Base-by-base conservation (phyloP, 2,329 filamentous ascomycete species). In the Ceratocystis eucalypticola region DNA sequence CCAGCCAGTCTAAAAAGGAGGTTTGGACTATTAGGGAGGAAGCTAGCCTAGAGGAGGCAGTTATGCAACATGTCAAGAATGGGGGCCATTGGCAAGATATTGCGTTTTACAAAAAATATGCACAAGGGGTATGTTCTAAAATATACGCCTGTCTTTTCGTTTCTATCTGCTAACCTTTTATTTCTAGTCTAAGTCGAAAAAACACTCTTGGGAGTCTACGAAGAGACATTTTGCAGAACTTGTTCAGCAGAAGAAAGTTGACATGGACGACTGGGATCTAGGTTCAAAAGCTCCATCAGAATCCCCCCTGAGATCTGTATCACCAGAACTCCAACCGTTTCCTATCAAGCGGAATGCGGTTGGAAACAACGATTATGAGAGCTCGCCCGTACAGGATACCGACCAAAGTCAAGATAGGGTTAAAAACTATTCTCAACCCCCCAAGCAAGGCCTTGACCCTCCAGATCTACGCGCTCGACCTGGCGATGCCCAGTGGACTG, bases 1-100 rank as follows among this genome's bases (percentile, higher is more conserved):
- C 67, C 17, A 64, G 59, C 17, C 50, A 55, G 22, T 62, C 65
- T 17, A 68, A 68, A 30, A 65, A 41, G 17, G n/a, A 57, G 30
- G 10, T 66, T 30, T 68, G 64, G 61, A 65, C 64, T 41, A 33
- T 68, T 8, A 53, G 61, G 28, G 61, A 68, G 33, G 62, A 66
- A 61, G 53, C 33, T 28, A 17, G 25, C 25, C 62, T 62, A 15
- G 66, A 64, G 15, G 66, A 68, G 17, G 67, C 61, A 53, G 69
- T 64, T 5, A 62, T 22, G 64, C 48, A 46, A 12, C 50, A 46
- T 68, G 67, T 67, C 61, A 61, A 70, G 65, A 48, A 25, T 25
- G 69, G 69, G 1, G 67, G 66, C 10, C 61, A 67, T 61, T 70
- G 69, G 69, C 64, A 67, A 25, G 64, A 66, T 44, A 65, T 61